Base-by-base conservation (phyloP, 192 early-diverging fungal species). In the Entrophospora sp. region DNA sequence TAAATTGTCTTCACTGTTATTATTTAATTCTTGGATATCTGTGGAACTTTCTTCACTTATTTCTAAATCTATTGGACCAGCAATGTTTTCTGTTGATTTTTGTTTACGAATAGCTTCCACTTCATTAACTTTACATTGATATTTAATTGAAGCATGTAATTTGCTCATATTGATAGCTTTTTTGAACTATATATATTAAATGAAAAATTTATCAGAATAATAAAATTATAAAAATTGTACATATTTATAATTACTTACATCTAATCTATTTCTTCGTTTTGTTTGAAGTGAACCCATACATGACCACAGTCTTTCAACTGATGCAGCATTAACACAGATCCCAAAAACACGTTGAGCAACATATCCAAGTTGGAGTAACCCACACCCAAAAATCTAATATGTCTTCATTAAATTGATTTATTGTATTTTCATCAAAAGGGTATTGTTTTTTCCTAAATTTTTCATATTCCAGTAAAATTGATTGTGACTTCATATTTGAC, bases 291-390 rank as follows among this genome's bases (percentile, higher is more conserved):
- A 61, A 30, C 27, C 27, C 40, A 61, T 61, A 4, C 25, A 44
- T 16, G 0, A 27, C 25, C 20, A 61, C 43, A 61, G 35, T 49
- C 32, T 0, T 37, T 64, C 35, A 0, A 65, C 13, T 40, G 51
- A 65, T 20, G 63, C 63, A 53, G 49, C 48, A 53, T 65, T 65
- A 14, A 65, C 25, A 65, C 35, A 65, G 28, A 65, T 65, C 18
- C 49, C 49, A 32, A 65, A 65, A 22, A 65, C n/a, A 22, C 13
- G 2, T 37, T 4, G 14, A 16, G 63, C 36, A 3, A 65, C 2
- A 35, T n/a, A 8, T 4, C 63, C 49, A 30, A 37, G 53, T 42
- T 65, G 16, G 9, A n/a, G 24, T 28, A 38, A 3, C 34, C 37
- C 20, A 65, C 13, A 30, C n/a, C 63, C 35, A 65, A 42, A 27